Evolutionary conservation across 768 basidiomycete genomes (phyloP), one percentile per base, ranked within the genome.

Genomic region (Leccinellum luteum): DNA sequence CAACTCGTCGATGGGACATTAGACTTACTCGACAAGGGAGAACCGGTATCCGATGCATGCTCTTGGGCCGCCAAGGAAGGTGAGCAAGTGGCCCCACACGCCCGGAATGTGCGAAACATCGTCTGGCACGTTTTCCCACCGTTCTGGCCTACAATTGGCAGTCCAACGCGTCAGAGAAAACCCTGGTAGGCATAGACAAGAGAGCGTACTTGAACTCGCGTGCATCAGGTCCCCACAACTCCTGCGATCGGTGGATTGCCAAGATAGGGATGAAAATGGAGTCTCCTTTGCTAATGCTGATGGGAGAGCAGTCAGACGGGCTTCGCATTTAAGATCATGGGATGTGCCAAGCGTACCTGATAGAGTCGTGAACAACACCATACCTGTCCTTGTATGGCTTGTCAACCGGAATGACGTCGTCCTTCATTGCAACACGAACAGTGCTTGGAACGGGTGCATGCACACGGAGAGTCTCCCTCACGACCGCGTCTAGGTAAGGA

Each of bases 1-100:
- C n/a, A 12, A 19, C 41, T 41, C n/a, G n/a, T 41, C n/a, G 41
- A 41, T 19, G n/a, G n/a, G n/a, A 10, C n/a, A 41, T 23, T 32
- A 31, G 14, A 34, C 82, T 38, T 56, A 85, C 82, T 85, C 85
- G 14, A 81, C 73, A 25, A 88, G 68, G 12, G 87, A 76, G 64
- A 88, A 88, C 6, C 83, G 79, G 64, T 82, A 87, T 0, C 86
- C 86, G 32, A 89, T 87, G 59, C 87, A 90, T 1, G 85, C 78
- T 19, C 79, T 78, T 14, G 85, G 82, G 3, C 87, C 87, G 28
- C 84, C 84, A 1, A 85, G 63, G 76, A 90, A 90, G 0, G 82
- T 79, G 43, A 87, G 66, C 58, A 83, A 64, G 62, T 85, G 79
- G 9, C 81, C 77, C 80, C 81, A 86, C 1, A 87, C 76, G 4